phyloP scores from a whole-genome alignment of 202 grass and related monocot species.

The Dendrocalamus latiflorus region DNA sequence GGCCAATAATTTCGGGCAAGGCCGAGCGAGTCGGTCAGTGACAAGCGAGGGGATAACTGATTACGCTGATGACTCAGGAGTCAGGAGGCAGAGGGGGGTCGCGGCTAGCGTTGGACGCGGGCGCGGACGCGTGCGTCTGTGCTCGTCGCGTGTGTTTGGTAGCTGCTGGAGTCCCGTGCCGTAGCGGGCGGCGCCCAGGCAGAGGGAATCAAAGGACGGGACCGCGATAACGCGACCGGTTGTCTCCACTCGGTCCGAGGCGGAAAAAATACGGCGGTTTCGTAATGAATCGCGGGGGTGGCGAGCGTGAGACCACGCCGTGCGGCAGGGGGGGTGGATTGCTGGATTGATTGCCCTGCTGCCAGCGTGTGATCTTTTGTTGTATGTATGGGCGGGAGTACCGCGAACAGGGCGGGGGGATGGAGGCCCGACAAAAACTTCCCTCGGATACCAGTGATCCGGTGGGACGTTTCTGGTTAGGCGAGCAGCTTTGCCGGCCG shows the following conservation, averaged over 20 bases:
- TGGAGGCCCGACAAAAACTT: slow-evolving; percentile 16
- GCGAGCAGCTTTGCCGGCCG: not conserved
- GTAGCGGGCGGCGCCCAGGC: slow-evolving; percentile 27
- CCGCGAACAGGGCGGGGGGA: not conserved
- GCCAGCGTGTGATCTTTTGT: slow-evolving; percentile 26
- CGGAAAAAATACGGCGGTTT: not conserved
- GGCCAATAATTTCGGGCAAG: not conserved
- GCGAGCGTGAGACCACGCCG: not conserved
- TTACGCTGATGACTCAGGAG: slow-evolving; percentile 5
- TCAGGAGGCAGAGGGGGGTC: not conserved
- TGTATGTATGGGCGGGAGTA: not conserved
- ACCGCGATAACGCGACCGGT: slow-evolving; percentile 36
- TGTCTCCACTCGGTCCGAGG: slow-evolving; percentile 28
- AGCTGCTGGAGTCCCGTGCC: slow-evolving; percentile 18
- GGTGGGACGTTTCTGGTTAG: slow-evolving; percentile 26
- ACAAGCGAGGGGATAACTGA: not conserved
- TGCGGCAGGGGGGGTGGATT: no score
- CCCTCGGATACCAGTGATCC: slow-evolving; percentile 29
- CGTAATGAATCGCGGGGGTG: not conserved
- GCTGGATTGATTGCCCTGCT: not conserved
- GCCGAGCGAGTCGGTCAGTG: not conserved
- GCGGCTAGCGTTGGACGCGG: slow-evolving; percentile 22
- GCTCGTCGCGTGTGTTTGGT: slow-evolving; percentile 40
- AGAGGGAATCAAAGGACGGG: slow-evolving; percentile 44
- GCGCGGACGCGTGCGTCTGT: not conserved